A percentile compares a stretch with the other conserved stretches of the same genome.
Evolutionary conservation across 2,329 filamentous ascomycete species (phyloP).

Genomic region (Fusarium protoensiforme): DNA sequence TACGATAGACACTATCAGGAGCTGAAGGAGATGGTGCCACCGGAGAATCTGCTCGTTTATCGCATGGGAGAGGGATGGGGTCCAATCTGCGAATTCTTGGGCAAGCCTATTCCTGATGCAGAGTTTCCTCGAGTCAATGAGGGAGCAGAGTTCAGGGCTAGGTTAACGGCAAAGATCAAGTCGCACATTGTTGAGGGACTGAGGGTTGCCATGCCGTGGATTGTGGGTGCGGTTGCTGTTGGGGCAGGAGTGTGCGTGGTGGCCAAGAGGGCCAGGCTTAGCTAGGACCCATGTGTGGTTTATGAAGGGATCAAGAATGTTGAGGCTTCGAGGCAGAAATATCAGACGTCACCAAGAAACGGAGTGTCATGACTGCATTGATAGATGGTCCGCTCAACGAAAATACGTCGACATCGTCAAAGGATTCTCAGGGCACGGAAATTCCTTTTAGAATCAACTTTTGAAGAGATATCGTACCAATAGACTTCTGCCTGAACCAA

Average conservation of each 20-base stretch:
- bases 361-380: background rate
- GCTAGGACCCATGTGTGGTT: background rate
- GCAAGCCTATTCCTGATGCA: conserved; percentile 43
- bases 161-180: conserved; percentile 14
- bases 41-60: conserved; percentile 46
- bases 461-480: background rate
- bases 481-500: background rate
- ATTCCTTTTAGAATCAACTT: background rate
- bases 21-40: conserved; percentile 42
- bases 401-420: background rate
- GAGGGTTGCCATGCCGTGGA: conserved; percentile 29
- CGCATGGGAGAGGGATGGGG: conserved; percentile 49
- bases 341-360: background rate
- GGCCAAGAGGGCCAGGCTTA: background rate
- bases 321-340: fast-evolving
- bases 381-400: background rate
- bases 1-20: conserved; percentile 46
- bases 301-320: fast-evolving
- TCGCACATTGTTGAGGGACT: conserved; percentile 11
- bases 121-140: conserved; percentile 49
- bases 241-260: conserved; percentile 16
- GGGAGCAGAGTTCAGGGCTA: conserved; percentile 29
- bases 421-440: too few relatives aligned
- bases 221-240: conserved; percentile 11
- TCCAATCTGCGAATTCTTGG: conserved; percentile 52